Conservation (phyloP, 108 stramenopile genomes). For the Pseudonitzschia multiseries region DNA sequence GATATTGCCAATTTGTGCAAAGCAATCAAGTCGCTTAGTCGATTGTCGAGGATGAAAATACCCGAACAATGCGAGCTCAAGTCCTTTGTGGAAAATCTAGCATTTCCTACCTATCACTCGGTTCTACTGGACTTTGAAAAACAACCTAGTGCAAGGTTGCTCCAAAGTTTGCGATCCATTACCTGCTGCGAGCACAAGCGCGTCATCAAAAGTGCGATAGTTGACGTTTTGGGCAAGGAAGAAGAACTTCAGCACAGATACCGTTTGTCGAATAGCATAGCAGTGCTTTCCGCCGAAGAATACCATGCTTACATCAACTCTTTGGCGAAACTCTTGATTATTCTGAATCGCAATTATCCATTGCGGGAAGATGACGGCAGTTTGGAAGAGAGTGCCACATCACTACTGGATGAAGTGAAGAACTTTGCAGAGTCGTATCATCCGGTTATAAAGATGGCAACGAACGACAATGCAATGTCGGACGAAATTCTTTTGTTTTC, state of each 20-base stretch:
- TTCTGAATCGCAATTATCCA: constrained; percentile 14
- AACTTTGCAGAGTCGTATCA: constrained; percentile 19
- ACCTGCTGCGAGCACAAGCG: constrained; percentile 26
- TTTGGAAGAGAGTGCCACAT: neutral
- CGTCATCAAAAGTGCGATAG: constrained; percentile 20
- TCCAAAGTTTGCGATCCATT: constrained; percentile 26
- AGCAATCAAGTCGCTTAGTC: constrained; percentile 15
- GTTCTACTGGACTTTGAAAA: constrained; percentile 25
- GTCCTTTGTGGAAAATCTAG: constrained; percentile 6
- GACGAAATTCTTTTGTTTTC: constrained; percentile 10
- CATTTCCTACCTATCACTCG: constrained; percentile 25
- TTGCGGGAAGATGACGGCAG: neutral
- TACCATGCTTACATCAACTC: constrained; percentile 28
- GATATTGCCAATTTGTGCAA: constrained; percentile 25
- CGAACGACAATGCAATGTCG: neutral
- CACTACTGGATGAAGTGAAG: constrained; percentile 10
- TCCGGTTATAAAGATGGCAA: constrained; percentile 15
- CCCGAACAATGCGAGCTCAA: neutral
- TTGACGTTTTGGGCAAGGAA: neutral
- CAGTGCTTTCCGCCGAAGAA: constrained; percentile 21
- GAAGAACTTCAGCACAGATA: neutral
- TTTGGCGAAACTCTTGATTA: constrained; percentile 15
- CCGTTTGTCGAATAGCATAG: constrained; percentile 11
- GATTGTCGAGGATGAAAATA: constrained; percentile 7
- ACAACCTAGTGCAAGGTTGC: constrained; percentile 19